These are phyloP conservation scores for Cladorrhinum samala DNA, from an alignment of 495 filamentous ascomycete species.

Conservation along the genomic window DNA sequence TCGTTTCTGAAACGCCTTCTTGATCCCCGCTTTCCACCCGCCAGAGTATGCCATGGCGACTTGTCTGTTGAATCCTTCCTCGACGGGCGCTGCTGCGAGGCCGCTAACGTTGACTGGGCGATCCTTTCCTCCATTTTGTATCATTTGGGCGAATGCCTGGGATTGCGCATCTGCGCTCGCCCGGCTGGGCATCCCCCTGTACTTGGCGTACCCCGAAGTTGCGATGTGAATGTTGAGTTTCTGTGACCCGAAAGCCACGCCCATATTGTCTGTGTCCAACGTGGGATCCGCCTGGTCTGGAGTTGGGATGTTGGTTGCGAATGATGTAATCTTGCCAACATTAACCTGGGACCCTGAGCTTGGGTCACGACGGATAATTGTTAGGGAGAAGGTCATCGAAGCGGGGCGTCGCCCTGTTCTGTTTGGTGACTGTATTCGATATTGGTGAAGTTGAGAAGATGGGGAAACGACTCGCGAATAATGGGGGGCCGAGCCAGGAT, in stretches of 20 bases:
- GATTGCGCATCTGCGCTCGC: slow-evolving; percentile 29
- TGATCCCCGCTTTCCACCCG: slow-evolving; percentile 36
- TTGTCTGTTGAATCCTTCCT: slow-evolving; percentile 41
- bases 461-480: slow-evolving; percentile 1
- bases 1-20: slow-evolving; percentile 33
- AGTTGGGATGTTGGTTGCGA: slow-evolving; percentile 37
- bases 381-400: slow-evolving; percentile 53
- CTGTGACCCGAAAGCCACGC: slow-evolving; percentile 29
- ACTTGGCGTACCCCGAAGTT: slow-evolving; percentile 46
- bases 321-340: slow-evolving; percentile 61
- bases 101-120: not conserved
- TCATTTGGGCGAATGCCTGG: slow-evolving; percentile 17
- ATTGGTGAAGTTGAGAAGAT: not conserved
- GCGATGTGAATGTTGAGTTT: slow-evolving; percentile 41
- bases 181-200: slow-evolving; percentile 37
- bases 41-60: slow-evolving; percentile 46
- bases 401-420: slow-evolving; percentile 4
- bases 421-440: slow-evolving; percentile 3
- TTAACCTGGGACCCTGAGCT: slow-evolving; percentile 80
- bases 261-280: slow-evolving; percentile 44
- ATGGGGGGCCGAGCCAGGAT: not conserved
- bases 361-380: slow-evolving; percentile 83
- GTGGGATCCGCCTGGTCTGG: slow-evolving; percentile 20
- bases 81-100: not conserved
- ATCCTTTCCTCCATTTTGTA: slow-evolving; percentile 7